phyloP scores from a whole-genome alignment of 805 yeast genomes.

The Starmerella bombicola region DNA sequence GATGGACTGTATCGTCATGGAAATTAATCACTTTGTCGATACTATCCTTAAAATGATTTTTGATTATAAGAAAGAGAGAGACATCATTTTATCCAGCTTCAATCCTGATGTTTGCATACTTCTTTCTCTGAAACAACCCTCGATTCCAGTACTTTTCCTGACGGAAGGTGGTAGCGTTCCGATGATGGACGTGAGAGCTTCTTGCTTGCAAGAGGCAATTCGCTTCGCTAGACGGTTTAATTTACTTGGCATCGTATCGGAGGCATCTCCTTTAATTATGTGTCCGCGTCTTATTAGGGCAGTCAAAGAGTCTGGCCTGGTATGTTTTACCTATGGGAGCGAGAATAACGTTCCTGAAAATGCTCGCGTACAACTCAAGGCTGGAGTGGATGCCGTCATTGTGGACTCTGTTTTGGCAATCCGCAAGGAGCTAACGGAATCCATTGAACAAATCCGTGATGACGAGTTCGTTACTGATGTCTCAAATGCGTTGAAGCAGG shows the following conservation, averaged over 20 bases:
- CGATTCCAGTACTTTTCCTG: conserved; percentile 77
- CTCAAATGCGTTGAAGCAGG: conserved; percentile 11
- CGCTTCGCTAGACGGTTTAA: conserved; percentile 87
- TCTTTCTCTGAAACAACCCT: conserved; percentile 81
- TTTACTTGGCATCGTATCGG: conserved; percentile 79
- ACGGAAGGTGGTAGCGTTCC: conserved; percentile 74
- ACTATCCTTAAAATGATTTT: conserved; percentile 70
- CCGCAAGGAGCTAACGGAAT: conserved; percentile 54
- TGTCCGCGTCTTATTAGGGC: conserved; percentile 84
- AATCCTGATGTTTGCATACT: conserved; percentile 86
- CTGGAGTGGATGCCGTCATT: conserved; percentile 97
- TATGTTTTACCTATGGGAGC: conserved; percentile 83
- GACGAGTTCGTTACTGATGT: conserved; percentile 15
- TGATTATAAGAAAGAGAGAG: conserved; percentile 66
- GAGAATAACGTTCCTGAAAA: conserved; percentile 74
- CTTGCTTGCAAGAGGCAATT: conserved; percentile 79
- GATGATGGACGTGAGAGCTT: conserved; percentile 87
- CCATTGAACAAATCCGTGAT: neutral
- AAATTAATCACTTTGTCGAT: conserved; percentile 78
- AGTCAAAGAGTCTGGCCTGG: conserved; percentile 83
- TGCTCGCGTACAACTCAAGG: conserved; percentile 73
- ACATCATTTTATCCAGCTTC: conserved; percentile 81
- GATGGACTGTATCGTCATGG: conserved; percentile 73
- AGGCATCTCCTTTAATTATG: conserved; percentile 71
- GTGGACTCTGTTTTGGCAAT: conserved; percentile 90